A percentile compares a stretch with the other conserved stretches of the same genome.
These are phyloP conservation scores for Torulaspora delbrueckii DNA, from an alignment of 805 yeast species.

Conservation along the genomic window DNA sequence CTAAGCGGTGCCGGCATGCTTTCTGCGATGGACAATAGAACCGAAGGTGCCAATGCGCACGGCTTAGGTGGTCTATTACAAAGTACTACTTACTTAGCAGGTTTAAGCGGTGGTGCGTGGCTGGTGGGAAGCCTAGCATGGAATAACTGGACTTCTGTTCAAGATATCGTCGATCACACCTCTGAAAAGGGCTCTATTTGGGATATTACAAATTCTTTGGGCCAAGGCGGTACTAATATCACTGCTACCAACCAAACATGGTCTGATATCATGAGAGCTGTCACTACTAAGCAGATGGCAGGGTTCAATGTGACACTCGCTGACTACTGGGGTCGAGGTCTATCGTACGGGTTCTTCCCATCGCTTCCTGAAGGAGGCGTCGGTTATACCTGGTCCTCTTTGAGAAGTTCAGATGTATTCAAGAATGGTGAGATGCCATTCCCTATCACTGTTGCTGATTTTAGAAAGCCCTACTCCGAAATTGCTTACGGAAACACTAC, in stretches of 20 bases:
- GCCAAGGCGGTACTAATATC: constrained; percentile 60
- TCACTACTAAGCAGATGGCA: constrained; percentile 50
- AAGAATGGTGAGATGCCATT: constrained; percentile 61
- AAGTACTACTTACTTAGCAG: constrained; percentile 64
- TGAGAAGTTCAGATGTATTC: constrained; percentile 59
- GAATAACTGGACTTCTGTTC: constrained; percentile 71
- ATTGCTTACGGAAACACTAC: constrained; percentile 65
- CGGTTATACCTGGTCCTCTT: constrained; percentile 52
- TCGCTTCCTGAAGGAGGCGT: constrained; percentile 57
- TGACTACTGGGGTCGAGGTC: constrained; percentile 75
- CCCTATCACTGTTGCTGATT: constrained; percentile 63
- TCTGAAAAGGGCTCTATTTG: constrained; percentile 48
- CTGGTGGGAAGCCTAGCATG: constrained; percentile 60
- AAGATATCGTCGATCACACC: constrained; percentile 45
- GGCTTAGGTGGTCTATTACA: constrained; percentile 75
- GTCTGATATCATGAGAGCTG: constrained; percentile 48
- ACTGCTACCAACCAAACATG: constrained; percentile 49
- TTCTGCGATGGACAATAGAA: constrained; percentile 70
- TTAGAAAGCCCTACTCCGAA: constrained; percentile 56
- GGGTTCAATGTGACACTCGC: constrained; percentile 66
- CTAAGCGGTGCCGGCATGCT: constrained; percentile 80
- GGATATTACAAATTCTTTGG: constrained; percentile 60
- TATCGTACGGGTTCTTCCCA: constrained; percentile 69
- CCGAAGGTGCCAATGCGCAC: constrained; percentile 47
- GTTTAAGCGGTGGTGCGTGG: constrained; percentile 86